A percentile compares a stretch with the other conserved stretches of the same genome.
phyloP scores from a whole-genome alignment of 139 green algal genomes.

The Chlorella sp. region DNA sequence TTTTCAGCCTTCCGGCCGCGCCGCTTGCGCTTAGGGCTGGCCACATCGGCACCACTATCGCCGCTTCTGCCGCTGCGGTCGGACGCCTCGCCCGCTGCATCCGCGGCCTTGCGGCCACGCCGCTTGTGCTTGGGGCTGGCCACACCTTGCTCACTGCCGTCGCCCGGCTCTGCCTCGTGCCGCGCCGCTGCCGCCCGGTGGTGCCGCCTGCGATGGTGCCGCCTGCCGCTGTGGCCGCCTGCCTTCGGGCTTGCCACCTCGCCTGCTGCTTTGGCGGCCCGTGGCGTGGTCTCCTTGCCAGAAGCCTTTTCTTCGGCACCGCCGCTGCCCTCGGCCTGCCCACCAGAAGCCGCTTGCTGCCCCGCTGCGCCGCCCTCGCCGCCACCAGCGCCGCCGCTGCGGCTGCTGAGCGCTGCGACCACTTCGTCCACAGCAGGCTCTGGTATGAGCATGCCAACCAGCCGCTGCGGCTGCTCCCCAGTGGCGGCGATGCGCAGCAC shows the following conservation, averaged over 20 bases:
- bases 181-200: too few relatives aligned
- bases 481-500: constrained; percentile 66
- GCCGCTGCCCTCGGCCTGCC: too few relatives aligned
- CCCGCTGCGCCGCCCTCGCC: background rate
- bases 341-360: background rate
- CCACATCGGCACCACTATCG: too few relatives aligned
- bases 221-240: background rate
- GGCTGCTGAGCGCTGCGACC: constrained; percentile 23
- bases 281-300: background rate
- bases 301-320: background rate
- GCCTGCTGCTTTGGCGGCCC: background rate
- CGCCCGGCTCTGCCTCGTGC: too few relatives aligned
- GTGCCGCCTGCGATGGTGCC: too few relatives aligned
- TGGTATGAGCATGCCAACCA: constrained; percentile 60
- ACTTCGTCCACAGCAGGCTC: constrained; percentile 39
- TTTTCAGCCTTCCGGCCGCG: too few relatives aligned
- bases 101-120: too few relatives aligned
- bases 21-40: too few relatives aligned
- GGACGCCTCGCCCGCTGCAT: too few relatives aligned
- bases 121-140: too few relatives aligned
- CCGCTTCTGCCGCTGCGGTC: too few relatives aligned
- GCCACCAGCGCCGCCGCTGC: background rate
- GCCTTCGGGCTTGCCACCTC: background rate
- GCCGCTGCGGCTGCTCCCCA: constrained; percentile 41
- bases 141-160: too few relatives aligned